phyloP scores from a whole-genome alignment of 2,329 filamentous ascomycete species.

The Aspergillus glaucus region DNA sequence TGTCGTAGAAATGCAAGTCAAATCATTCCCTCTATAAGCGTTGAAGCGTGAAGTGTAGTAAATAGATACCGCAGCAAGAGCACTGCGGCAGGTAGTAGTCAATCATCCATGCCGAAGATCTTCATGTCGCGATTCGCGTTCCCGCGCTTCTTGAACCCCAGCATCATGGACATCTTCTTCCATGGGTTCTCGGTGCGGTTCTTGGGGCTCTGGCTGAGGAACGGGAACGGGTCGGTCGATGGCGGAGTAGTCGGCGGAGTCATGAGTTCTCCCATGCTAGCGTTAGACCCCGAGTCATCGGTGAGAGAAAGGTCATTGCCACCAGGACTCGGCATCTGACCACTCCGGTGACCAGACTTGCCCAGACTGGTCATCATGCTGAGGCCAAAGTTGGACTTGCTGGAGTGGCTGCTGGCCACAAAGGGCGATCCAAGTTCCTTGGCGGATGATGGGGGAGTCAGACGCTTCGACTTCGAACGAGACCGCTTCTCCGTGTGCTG shows the following conservation, averaged over 20 bases:
- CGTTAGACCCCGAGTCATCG: conserved; percentile 42
- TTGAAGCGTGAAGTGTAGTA: background rate
- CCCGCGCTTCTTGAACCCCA: conserved; percentile 37
- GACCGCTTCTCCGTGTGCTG: conserved; percentile 18
- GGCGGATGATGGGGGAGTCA: conserved; percentile 26
- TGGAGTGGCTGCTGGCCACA: conserved; percentile 17
- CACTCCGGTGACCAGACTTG: conserved; percentile 31
- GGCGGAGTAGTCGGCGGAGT: conserved; percentile 48
- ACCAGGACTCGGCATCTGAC: conserved; percentile 30
- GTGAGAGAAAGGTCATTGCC: conserved; percentile 36
- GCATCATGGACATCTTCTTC: conserved; percentile 49
- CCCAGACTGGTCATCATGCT: conserved; percentile 26
- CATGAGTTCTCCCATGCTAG: conserved; percentile 40
- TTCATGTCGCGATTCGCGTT: conserved; percentile 19
- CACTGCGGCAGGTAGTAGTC: conserved; percentile 1
- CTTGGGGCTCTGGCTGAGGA: conserved; percentile 32
- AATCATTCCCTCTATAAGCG: conserved; percentile 12
- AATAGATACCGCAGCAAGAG: background rate
- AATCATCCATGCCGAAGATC: conserved; percentile 21
- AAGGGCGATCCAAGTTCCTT: conserved; percentile 23
- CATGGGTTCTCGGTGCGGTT: conserved; percentile 42
- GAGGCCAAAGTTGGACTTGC: conserved; percentile 27
- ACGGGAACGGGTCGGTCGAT: conserved; percentile 34
- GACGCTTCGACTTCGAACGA: conserved; percentile 22
- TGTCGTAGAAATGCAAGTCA: conserved; percentile 11